phyloP scores from a whole-genome alignment of 768 basidiomycete genomes.

The Trametes villosa region DNA sequence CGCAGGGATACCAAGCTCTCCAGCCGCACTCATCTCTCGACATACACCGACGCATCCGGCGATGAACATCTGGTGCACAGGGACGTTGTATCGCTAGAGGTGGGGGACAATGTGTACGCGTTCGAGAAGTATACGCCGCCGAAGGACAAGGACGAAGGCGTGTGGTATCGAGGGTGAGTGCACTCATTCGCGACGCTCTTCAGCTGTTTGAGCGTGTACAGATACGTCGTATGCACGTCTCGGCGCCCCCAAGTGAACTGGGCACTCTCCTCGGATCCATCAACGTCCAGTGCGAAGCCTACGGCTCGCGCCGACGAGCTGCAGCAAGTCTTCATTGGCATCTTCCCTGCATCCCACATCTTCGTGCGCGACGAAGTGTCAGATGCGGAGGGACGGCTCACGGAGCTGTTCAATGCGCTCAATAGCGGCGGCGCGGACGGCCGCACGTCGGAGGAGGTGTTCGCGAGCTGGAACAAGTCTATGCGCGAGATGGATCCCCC shows the following conservation, averaged over 20 bases:
- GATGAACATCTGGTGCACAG: constrained; percentile 68
- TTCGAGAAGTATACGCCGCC: constrained; percentile 88
- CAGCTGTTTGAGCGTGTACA: constrained; percentile 34
- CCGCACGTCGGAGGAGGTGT: constrained; percentile 41
- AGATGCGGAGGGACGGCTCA: constrained; percentile 85
- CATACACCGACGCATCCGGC: constrained; percentile 60
- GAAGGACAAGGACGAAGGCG: constrained; percentile 72
- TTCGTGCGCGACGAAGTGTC: constrained; percentile 84
- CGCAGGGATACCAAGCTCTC: constrained; percentile 74
- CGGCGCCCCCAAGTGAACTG: constrained; percentile 73
- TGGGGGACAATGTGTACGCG: constrained; percentile 96
- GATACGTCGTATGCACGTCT: constrained; percentile 86
- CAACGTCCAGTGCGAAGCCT: constrained; percentile 47
- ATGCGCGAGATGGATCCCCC: constrained; percentile 52
- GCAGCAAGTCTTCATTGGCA: constrained; percentile 91
- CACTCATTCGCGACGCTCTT: neutral
- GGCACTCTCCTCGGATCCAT: constrained; percentile 62
- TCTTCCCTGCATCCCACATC: constrained; percentile 90
- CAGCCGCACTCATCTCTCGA: constrained; percentile 58
- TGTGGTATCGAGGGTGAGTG: constrained; percentile 95
- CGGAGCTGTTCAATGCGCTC: constrained; percentile 69
- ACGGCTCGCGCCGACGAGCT: constrained; percentile 71
- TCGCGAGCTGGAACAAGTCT: constrained; percentile 27
- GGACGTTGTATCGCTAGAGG: constrained; percentile 85
- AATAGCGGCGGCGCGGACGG: constrained; percentile 50